Conservation (phyloP, 1,284 basidiomycete species). For the Ceraceosorus guamensis region DNA sequence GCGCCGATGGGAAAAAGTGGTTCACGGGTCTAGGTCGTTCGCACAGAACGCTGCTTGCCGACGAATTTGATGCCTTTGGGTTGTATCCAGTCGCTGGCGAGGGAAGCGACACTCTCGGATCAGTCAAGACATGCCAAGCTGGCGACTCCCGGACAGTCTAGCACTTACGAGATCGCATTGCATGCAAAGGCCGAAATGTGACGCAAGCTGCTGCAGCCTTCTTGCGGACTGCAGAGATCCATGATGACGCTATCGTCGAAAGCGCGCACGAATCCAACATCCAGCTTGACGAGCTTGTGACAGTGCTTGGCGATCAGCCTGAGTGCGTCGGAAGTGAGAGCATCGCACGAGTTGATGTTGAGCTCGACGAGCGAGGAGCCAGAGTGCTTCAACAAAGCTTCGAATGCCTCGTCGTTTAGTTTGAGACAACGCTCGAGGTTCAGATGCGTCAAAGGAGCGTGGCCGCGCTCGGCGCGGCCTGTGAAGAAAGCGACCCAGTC, state of each 20-base stretch:
- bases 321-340: slow-evolving; percentile 58
- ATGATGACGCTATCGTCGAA: slow-evolving; percentile 74
- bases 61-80: slow-evolving; percentile 32
- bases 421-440: slow-evolving; percentile 45
- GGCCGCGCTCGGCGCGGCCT: slow-evolving; percentile 7
- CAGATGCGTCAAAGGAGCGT: neutral
- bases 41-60: slow-evolving; percentile 32
- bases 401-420: slow-evolving; percentile 59
- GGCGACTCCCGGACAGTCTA: neutral
- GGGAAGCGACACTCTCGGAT: neutral
- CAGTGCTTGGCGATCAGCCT: slow-evolving; percentile 29
- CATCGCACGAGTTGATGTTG: slow-evolving; percentile 70
- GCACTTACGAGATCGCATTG: slow-evolving; percentile 6
- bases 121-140: too few relatives aligned
- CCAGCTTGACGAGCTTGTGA: slow-evolving; percentile 57
- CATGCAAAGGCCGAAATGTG: slow-evolving; percentile 11
- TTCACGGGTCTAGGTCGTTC: too few relatives aligned
- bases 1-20: too few relatives aligned
- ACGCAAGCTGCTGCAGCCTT: neutral
- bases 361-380: slow-evolving; percentile 60
- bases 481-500: slow-evolving; percentile 8
- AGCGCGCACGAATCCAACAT: slow-evolving; percentile 79
- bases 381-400: slow-evolving; percentile 65
- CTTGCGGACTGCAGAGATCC: slow-evolving; percentile 2
- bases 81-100: slow-evolving; percentile 19